These are phyloP conservation scores for Vitis riparia DNA, from an alignment of 164 flowering plant genomes.

Conservation along the genomic window DNA sequence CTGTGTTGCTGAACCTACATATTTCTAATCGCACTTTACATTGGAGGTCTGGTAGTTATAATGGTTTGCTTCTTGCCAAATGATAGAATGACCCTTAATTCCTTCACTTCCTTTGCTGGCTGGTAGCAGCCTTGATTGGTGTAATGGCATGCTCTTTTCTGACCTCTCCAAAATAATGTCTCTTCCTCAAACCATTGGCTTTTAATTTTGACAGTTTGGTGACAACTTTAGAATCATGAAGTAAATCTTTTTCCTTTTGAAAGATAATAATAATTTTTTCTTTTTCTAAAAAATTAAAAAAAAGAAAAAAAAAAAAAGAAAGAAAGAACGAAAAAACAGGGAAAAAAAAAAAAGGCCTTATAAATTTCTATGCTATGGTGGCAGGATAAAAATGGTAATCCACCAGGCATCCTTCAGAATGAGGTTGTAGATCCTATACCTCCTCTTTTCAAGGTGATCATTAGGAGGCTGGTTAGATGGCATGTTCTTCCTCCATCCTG, in stretches of 20 bases:
- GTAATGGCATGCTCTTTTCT: too few species aligned
- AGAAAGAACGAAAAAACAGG: too few species aligned
- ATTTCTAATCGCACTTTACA: background rate
- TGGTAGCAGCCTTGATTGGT: too few species aligned
- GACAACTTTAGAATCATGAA: too few species aligned
- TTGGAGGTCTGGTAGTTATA: background rate
- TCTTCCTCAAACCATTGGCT: too few species aligned
- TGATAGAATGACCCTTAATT: too few species aligned
- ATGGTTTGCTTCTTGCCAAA: too few species aligned
- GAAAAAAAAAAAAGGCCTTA: too few species aligned
- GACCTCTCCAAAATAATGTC: too few species aligned
- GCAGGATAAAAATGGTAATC: conserved; percentile 91
- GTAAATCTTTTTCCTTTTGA: background rate
- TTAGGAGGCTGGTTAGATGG: conserved; percentile 83
- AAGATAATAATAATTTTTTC: background rate
- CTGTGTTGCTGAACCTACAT: background rate
- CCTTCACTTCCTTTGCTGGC: too few species aligned
- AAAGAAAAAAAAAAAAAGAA: too few species aligned
- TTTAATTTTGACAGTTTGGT: too few species aligned
- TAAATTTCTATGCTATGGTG: conserved; percentile 9
- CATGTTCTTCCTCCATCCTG: conserved; percentile 88
- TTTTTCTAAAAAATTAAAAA: background rate
- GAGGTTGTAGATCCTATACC: conserved; percentile 83
- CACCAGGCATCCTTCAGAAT: conserved; percentile 77
- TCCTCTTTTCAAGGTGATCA: conserved; percentile 76